A percentile compares a stretch with the other conserved stretches of the same genome.
These are phyloP conservation scores for Ophiostoma perfectum DNA, from an alignment of 2,329 filamentous ascomycete genomes.

Conservation along the genomic window DNA sequence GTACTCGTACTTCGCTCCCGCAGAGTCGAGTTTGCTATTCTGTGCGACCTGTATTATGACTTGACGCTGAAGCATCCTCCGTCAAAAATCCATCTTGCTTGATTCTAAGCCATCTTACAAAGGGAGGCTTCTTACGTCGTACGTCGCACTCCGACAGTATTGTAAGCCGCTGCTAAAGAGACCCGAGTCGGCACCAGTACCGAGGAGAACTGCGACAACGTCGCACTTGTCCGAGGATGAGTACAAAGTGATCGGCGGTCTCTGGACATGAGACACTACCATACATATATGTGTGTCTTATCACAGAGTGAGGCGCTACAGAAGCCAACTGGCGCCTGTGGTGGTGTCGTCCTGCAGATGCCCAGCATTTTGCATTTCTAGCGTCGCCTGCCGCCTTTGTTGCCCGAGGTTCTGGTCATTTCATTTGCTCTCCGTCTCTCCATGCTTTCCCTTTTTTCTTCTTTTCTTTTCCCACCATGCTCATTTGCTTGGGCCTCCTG, in stretches of 20 bases:
- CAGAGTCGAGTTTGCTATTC: no score
- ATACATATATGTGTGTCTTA: not conserved
- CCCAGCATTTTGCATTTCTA: constrained; percentile 17
- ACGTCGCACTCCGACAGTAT: not conserved
- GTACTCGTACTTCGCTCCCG: no score
- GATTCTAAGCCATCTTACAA: not conserved
- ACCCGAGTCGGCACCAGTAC: constrained; percentile 5
- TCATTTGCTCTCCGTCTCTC: not conserved
- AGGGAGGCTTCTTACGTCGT: not conserved
- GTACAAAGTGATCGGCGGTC: not conserved
- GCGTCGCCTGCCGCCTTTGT: constrained; percentile 2
- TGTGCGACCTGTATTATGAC: no score
- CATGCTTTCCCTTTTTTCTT: constrained; percentile 1
- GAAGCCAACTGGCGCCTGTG: not conserved
- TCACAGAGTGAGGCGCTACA: not conserved
- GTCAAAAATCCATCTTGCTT: not conserved
- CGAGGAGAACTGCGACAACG: constrained; percentile 2
- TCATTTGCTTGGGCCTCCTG: constrained; percentile 3
- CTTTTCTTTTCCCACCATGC: not conserved
- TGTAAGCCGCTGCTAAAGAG: not conserved
- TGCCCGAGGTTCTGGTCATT: not conserved
- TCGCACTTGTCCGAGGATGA: constrained; percentile 8
- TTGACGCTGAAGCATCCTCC: no score
- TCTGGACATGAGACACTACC: not conserved
- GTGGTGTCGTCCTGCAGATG: constrained; percentile 17